phyloP scores from a whole-genome alignment of 176 grass and related monocot species.

The Triticum dicoccoides region DNA sequence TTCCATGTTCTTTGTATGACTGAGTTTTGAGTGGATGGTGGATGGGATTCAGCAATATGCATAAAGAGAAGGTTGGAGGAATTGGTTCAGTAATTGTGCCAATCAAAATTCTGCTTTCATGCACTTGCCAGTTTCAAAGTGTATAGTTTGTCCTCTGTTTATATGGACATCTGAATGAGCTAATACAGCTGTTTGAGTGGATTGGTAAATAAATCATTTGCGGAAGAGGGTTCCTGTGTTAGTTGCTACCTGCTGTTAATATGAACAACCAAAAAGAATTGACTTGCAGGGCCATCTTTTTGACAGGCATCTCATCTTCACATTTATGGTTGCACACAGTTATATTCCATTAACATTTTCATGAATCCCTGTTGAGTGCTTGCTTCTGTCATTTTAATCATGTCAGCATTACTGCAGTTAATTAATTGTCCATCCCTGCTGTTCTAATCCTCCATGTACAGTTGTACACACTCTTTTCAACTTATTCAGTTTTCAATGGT shows the following conservation, averaged over 20 bases:
- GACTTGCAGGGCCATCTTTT: not conserved
- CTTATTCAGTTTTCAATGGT: conserved; percentile 37
- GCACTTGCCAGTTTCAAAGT: too few relatives aligned
- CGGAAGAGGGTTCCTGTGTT: not conserved
- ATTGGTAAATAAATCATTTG: not conserved
- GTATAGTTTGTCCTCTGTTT: not conserved
- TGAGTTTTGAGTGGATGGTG: too few relatives aligned
- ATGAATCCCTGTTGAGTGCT: not conserved
- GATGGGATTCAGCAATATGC: too few relatives aligned
- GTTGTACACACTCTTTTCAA: conserved; percentile 13
- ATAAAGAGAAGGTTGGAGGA: too few relatives aligned
- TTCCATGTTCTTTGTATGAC: too few relatives aligned
- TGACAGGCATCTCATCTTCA: too few relatives aligned
- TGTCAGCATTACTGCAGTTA: conserved; percentile 3
- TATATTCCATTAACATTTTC: too few relatives aligned
- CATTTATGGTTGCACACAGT: too few relatives aligned
- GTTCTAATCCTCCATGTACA: conserved; percentile 13
- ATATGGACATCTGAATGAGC: not conserved
- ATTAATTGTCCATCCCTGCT: conserved; percentile 1
- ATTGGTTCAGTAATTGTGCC: too few relatives aligned
- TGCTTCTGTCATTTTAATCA: not conserved
- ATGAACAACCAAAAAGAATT: not conserved
- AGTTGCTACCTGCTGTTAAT: not conserved
- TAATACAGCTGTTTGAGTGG: conserved; percentile 6
- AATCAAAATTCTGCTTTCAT: too few relatives aligned